phyloP scores from a whole-genome alignment of 1,284 basidiomycete species.

The Gastroboletus turbinatus region DNA sequence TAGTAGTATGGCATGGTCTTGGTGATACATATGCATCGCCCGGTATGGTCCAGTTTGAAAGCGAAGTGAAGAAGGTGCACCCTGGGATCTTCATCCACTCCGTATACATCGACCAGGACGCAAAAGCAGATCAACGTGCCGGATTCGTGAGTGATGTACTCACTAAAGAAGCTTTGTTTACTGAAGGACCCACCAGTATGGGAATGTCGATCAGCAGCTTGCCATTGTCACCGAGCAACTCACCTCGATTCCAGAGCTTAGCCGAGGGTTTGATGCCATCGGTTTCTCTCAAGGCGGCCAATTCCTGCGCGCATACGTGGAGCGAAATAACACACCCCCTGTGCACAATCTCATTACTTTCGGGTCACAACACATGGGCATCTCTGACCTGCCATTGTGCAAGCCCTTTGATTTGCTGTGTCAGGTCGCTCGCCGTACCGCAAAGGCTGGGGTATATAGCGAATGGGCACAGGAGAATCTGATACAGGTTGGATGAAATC shows the following conservation, averaged over 20 bases:
- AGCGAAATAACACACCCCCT: constrained; percentile 78
- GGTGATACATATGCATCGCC: constrained; percentile 67
- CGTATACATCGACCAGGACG: constrained; percentile 68
- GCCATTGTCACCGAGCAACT: constrained; percentile 69
- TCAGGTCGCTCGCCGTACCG: constrained; percentile 70
- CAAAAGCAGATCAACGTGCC: constrained; percentile 73
- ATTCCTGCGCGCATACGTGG: constrained; percentile 88
- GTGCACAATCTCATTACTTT: constrained; percentile 89
- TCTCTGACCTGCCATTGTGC: constrained; percentile 80
- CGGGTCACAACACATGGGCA: constrained; percentile 83
- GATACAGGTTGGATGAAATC: constrained; percentile 56
- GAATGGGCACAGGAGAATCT: constrained; percentile 82
- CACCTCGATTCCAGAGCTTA: constrained; percentile 64
- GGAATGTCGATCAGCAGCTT: constrained; percentile 77
- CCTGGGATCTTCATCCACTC: constrained; percentile 88
- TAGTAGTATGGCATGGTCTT: constrained; percentile 96
- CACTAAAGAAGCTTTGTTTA: not conserved
- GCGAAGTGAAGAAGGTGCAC: constrained; percentile 67
- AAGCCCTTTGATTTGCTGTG: constrained; percentile 73
- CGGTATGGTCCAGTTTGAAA: constrained; percentile 70
- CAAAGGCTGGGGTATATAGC: constrained; percentile 77
- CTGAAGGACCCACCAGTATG: constrained; percentile 54
- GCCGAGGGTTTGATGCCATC: constrained; percentile 83
- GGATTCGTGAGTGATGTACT: constrained; percentile 66
- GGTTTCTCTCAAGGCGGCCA: constrained; percentile 95